A percentile compares a stretch with the other conserved stretches of the same genome.
Conservation (phyloP, 140 eudicot species). For the Stevia rebaudiana region DNA sequence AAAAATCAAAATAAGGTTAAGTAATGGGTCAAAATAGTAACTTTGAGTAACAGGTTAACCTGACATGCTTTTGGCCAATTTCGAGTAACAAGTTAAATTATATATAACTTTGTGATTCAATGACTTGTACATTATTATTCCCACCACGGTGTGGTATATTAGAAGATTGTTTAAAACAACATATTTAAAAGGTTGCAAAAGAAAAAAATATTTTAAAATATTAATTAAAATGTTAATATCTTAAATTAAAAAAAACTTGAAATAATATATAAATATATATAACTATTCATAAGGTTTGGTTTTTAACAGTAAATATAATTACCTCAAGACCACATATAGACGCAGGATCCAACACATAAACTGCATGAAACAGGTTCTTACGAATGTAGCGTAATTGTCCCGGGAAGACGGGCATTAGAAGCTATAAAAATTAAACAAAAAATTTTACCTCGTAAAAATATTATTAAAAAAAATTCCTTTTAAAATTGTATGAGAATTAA, state of each 20-base stretch:
- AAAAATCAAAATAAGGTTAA: neutral
- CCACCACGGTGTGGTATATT: too few species aligned
- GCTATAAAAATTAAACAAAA: constrained; percentile 33
- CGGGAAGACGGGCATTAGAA: constrained; percentile 94
- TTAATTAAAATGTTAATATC: too few species aligned
- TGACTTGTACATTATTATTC: too few species aligned
- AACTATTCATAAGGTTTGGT: too few species aligned
- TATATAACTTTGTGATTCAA: too few species aligned
- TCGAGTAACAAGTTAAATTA: neutral
- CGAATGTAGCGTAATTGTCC: constrained; percentile 97
- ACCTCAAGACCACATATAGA: constrained; percentile 91
- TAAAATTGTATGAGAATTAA: neutral
- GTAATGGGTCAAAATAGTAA: neutral
- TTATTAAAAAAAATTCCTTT: neutral
- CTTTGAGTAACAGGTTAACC: neutral
- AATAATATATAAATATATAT: too few species aligned
- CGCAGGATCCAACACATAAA: constrained; percentile 81
- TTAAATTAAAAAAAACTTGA: too few species aligned
- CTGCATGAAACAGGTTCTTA: constrained; percentile 87
- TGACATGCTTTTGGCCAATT: neutral
- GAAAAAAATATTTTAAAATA: neutral
- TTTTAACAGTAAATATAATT: neutral
- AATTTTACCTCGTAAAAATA: neutral
- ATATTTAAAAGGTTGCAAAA: too few species aligned
- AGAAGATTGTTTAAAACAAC: too few species aligned